Conservation (phyloP, 257 asterid genomes). For the Scutellaria galericulata region DNA sequence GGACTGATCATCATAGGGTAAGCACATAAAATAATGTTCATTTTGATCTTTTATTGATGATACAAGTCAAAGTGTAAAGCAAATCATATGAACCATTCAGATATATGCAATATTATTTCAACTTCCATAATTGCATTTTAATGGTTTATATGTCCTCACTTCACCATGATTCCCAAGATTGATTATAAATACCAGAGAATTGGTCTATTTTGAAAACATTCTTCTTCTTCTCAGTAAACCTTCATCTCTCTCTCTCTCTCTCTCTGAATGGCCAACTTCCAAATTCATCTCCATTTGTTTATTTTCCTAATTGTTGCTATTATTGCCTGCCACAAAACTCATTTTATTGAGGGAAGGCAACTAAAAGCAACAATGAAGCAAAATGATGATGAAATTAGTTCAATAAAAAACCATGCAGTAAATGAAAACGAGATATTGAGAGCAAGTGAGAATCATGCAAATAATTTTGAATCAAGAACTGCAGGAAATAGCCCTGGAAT, state of each 20-base stretch:
- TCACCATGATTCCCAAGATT: slow-evolving; percentile 25
- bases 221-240: slow-evolving; percentile 17
- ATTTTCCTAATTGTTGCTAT: slow-evolving; percentile 42
- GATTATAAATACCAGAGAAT: slow-evolving; percentile 39
- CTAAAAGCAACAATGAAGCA: slow-evolving; percentile 31
- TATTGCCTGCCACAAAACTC: slow-evolving; percentile 31
- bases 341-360: slow-evolving; percentile 50
- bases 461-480: too few relatives aligned
- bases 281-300: slow-evolving; percentile 18
- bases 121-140: slow-evolving; percentile 26
- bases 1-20: too few relatives aligned
- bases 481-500: slow-evolving; percentile 69
- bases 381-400: not conserved
- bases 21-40: too few relatives aligned
- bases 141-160: slow-evolving; percentile 15
- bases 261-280: slow-evolving; percentile 42
- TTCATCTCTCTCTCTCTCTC: not conserved
- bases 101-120: not conserved
- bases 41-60: too few relatives aligned
- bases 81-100: slow-evolving; percentile 33
- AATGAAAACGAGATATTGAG: slow-evolving; percentile 1
- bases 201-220: slow-evolving; percentile 24
- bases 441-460: slow-evolving; percentile 18
- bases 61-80: slow-evolving; percentile 6
- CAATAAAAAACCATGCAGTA: slow-evolving; percentile 15